A percentile compares a stretch with the other conserved stretches of the same genome.
Evolutionary conservation across 2,329 filamentous ascomycete species (phyloP).

Genomic region (Colletotrichum somersetense): DNA sequence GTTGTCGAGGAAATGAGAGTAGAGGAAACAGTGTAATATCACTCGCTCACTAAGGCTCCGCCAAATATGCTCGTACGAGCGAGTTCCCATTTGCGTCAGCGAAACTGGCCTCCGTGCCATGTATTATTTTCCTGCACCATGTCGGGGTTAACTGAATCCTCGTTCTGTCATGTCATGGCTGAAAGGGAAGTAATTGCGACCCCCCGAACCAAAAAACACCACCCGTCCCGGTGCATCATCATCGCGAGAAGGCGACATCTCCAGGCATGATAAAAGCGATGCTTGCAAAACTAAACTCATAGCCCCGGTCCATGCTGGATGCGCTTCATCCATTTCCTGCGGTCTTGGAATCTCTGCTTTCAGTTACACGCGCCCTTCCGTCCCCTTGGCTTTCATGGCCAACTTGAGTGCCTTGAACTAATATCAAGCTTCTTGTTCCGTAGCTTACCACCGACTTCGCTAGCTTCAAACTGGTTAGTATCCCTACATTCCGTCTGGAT

Average conservation of each 20-base stretch:
- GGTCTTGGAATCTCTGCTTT: background rate
- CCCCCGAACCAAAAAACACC: constrained; percentile 13
- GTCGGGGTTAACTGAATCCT: background rate
- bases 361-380: constrained; percentile 11
- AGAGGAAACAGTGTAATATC: background rate
- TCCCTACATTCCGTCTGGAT: constrained; percentile 22
- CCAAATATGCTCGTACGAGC: background rate
- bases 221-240: constrained; percentile 20
- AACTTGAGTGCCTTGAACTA: background rate
- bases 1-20: background rate
- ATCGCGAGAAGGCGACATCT: constrained; percentile 12
- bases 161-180: background rate
- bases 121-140: background rate
- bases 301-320: background rate
- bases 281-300: constrained; percentile 25
- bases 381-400: background rate
- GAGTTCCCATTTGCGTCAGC: background rate
- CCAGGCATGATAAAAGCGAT: no score
- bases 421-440: background rate
- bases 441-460: background rate
- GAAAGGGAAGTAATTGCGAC: background rate
- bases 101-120: background rate
- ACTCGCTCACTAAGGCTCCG: background rate
- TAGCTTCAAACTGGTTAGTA: constrained; percentile 26
- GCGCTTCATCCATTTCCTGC: background rate